Percentiles rank a stretch among this genome's conserved stretches.
These are phyloP conservation scores for Carex pumila DNA, from an alignment of 176 grass and related monocot genomes.

Conservation along the genomic window DNA sequence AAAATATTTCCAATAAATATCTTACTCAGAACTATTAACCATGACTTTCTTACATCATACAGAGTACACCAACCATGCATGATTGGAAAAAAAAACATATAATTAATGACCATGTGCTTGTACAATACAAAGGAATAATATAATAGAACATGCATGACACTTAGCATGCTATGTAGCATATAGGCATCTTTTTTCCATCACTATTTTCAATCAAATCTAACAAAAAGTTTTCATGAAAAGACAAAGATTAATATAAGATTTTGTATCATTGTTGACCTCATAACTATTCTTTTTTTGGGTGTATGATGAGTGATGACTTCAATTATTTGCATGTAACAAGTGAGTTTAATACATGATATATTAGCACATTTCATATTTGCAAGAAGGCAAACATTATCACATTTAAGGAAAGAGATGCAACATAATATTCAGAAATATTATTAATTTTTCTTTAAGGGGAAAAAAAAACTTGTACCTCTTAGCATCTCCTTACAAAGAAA, in stretches of 20 bases:
- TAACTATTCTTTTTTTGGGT: not conserved
- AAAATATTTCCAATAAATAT: no score
- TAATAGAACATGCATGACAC: not conserved
- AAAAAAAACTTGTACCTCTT: not conserved
- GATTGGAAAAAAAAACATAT: not conserved
- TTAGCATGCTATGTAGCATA: not conserved
- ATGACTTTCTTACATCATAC: not conserved
- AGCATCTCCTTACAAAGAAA: not conserved
- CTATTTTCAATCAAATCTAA: not conserved
- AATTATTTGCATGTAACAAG: not conserved
- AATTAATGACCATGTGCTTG: slow-evolving; percentile 7
- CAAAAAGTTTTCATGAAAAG: not conserved
- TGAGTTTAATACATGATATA: not conserved
- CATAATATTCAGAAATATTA: not conserved
- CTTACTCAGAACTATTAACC: not conserved
- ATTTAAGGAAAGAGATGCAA: not conserved
- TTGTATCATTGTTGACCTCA: not conserved
- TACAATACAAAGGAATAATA: not conserved
- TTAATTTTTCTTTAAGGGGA: not conserved
- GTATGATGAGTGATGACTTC: not conserved
- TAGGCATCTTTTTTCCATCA: not conserved
- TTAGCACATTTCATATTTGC: not conserved
- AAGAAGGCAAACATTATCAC: not conserved
- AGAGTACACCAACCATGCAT: not conserved
- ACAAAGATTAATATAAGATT: not conserved